These are phyloP conservation scores for Gossypium raimondii DNA, from an alignment of 345 rosid species.

Conservation along the genomic window DNA sequence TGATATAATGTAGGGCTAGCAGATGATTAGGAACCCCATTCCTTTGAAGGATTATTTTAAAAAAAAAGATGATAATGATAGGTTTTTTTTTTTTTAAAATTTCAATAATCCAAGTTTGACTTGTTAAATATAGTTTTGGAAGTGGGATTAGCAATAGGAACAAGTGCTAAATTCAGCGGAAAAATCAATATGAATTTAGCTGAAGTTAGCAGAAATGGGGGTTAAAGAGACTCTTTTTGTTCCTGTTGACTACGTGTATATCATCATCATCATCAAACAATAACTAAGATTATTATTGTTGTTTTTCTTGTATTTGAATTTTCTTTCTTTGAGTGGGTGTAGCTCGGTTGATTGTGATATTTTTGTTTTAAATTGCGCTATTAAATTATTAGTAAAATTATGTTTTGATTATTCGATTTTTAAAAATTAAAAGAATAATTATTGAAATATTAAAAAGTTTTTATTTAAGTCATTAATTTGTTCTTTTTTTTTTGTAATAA, in stretches of 20 bases:
- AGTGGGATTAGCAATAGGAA: constrained; percentile 35
- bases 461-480: too few relatives aligned
- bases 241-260: constrained; percentile 30
- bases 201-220: constrained; percentile 38
- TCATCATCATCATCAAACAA: neutral
- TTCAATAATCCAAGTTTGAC: constrained; percentile 3
- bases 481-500: too few relatives aligned
- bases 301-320: too few relatives aligned
- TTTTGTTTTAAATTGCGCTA: too few relatives aligned
- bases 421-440: too few relatives aligned
- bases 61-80: neutral
- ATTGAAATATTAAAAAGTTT: too few relatives aligned
- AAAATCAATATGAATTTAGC: constrained; percentile 12
- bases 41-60: neutral
- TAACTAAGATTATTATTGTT: too few relatives aligned
- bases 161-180: constrained; percentile 51
- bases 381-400: too few relatives aligned
- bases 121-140: constrained; percentile 9
- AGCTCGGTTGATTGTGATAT: too few relatives aligned
- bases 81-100: neutral
- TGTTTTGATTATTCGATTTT: too few relatives aligned
- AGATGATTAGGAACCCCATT: constrained; percentile 32
- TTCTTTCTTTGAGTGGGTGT: too few relatives aligned
- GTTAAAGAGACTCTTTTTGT: constrained; percentile 24
- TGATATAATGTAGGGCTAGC: constrained; percentile 30